Percentiles rank a stretch among this genome's conserved stretches.
Conservation (phyloP, 805 yeast species). For the Wickerhamiella hasegawae region DNA sequence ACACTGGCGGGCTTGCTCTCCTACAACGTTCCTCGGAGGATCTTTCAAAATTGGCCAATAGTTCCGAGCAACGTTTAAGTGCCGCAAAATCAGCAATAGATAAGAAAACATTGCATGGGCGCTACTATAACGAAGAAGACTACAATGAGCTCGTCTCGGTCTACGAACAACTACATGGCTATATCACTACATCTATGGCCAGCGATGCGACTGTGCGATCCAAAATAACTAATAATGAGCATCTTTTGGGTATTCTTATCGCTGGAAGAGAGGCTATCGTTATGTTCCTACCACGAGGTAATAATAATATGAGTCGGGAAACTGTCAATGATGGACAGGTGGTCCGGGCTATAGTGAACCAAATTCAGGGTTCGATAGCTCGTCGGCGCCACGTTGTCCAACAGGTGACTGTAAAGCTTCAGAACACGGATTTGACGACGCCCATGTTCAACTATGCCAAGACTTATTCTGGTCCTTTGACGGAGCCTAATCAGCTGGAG, state of each 20-base stretch:
- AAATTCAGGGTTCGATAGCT: background rate
- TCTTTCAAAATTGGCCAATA: background rate
- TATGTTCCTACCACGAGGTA: constrained; percentile 3
- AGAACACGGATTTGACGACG: constrained; percentile 1
- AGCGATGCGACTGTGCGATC: constrained; percentile 4
- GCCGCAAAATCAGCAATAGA: background rate
- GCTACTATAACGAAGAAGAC: background rate
- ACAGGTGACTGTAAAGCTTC: background rate
- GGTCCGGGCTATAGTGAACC: background rate
- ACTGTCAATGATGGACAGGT: background rate
- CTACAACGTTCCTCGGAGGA: background rate
- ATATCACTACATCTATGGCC: constrained; percentile 1
- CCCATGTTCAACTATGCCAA: constrained; percentile 2
- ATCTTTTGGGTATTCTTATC: constrained; percentile 1
- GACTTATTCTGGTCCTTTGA: background rate
- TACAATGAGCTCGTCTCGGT: background rate
- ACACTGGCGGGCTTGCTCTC: constrained; percentile 32
- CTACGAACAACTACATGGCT: background rate
- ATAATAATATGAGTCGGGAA: background rate
- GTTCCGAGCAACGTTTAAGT: background rate
- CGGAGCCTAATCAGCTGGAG: constrained; percentile 6
- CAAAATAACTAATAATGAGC: background rate
- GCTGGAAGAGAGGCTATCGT: constrained; percentile 3
- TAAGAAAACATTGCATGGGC: no score
- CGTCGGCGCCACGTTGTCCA: constrained; percentile 1